Evolutionary conservation across 805 yeast genomes (phyloP), one percentile per base, ranked within the genome.

Genomic region (Teunomyces aglyptinius): DNA sequence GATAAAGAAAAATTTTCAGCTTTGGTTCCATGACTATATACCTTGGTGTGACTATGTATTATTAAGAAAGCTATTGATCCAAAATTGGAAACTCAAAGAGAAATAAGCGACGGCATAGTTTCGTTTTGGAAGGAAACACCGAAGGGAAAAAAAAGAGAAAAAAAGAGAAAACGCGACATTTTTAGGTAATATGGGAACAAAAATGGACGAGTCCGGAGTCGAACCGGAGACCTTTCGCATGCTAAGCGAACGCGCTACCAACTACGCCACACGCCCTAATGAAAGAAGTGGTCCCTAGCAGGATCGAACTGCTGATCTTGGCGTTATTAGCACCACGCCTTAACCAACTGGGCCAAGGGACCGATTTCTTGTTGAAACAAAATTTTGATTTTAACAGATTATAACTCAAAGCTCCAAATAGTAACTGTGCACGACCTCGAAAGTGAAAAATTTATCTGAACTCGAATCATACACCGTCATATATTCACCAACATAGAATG

Each of bases 231-330:
- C 86, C 85, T 81, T 79, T 79, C 83, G 79, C 85, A 80, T 80
- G 84, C 84, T 79, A 80, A 80, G 85, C 79, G 82, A 78, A 78
- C 85, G 85, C 85, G 85, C 85, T 81, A 81, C 85, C 85, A 79
- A 81, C 85, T 81, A 77, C 85, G 85, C 85, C 85, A 81, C 84
- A 80, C 82, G 85, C 85, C 85, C 85, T 19, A 10, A 4, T 2
- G 2, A 31, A 64, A 57, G 41, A 58, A 69, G 59, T 82, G 87
- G 81, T 82, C 86, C 86, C 86, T 82, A 81, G 86, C 88, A 80
- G 88, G 88, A 81, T 82, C 88, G 88, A 82, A 82, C 88, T 80
- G 88, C 86, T 81, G 88, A 82, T 82, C 88, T 72, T 60, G 76
- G 77, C 75, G 76, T 71, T 71, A 71, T 71, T 71, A 70, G 76